Evolutionary conservation across 441 rosid genomes (phyloP), one percentile per base, ranked within the genome.

Genomic region (Flueggea neowawraea): DNA sequence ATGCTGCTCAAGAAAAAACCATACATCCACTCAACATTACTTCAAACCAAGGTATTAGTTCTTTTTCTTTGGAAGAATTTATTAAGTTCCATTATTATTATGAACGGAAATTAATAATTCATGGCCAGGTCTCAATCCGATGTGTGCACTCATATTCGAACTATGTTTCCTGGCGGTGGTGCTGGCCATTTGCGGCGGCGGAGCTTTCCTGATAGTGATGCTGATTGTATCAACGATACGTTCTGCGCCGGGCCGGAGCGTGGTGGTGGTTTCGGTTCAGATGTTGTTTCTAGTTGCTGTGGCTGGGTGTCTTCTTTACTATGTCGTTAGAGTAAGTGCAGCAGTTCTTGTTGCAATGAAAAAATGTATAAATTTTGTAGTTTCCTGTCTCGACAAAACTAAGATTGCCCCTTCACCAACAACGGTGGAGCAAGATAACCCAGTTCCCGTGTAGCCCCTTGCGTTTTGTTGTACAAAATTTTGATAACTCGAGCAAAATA

Each of bases 141-240:
- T 13, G 32, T 56, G 58, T 62, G 58, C 69, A 68, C 49, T 22
- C 28, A 68, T 33, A 48, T 17, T 12, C 47, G 13, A 47, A 47
- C 14, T 47, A 12, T 47, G 50, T 47, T 47, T 47, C 50, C 14
- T 9, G 4, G n/a, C 50, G n/a, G 14, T 47, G 50, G 50, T 47
- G 50, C 12, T 47, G 14, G 9, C 5, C 4, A 47, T 47, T 47
- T 47, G 6, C 0, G n/a, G 14, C n/a, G 50, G 12, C 14, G 50
- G 50, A 47, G n/a, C 50, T 14, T 47, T 10, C n/a, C 5, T 47
- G 50, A 47, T 47, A 47, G 14, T 10, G 50, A 47, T 10, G n/a
- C 12, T 47, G 14, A 47, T 47, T 4, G 50, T 47, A 14, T 4
- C 5, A 12, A 47, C 50, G 14, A 12, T 47, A 10, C 50, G 50